Percentiles rank a stretch among this genome's conserved stretches.
Evolutionary conservation across 805 yeast genomes (phyloP).

Genomic region (Wickerhamiella allomyrinae): DNA sequence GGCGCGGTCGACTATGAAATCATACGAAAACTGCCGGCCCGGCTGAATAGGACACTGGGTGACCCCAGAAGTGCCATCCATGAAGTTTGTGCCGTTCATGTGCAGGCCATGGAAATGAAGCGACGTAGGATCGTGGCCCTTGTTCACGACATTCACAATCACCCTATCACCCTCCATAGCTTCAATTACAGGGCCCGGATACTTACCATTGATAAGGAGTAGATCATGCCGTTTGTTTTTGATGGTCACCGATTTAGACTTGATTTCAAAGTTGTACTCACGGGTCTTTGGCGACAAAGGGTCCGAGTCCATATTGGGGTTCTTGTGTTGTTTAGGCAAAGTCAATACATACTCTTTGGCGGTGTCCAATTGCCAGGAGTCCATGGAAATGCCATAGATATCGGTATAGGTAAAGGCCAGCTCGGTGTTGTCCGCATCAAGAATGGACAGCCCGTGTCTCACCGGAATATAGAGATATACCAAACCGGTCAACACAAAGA

Average conservation of each 20-base stretch:
- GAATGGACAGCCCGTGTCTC: background rate
- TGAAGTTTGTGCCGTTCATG: slow-evolving; percentile 32
- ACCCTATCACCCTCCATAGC: slow-evolving; percentile 28
- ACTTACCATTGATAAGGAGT: slow-evolving; percentile 27
- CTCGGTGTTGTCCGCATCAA: background rate
- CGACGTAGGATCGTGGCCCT: slow-evolving; percentile 26
- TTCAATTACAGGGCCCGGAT: slow-evolving; percentile 38
- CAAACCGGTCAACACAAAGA: background rate
- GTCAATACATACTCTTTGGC: slow-evolving; percentile 17
- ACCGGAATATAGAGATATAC: background rate
- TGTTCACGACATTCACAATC: slow-evolving; percentile 28
- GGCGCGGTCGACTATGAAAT: slow-evolving; percentile 28
- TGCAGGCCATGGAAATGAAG: slow-evolving; percentile 43
- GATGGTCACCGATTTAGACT: background rate
- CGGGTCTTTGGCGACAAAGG: background rate
- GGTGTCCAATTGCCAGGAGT: slow-evolving; percentile 22
- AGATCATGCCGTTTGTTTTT: background rate
- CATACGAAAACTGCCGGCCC: slow-evolving; percentile 30
- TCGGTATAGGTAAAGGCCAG: background rate
- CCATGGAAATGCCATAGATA: slow-evolving; percentile 5
- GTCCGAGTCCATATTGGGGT: too few relatives aligned
- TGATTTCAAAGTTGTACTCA: slow-evolving; percentile 3
- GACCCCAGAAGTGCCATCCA: slow-evolving; percentile 39
- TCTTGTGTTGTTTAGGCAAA: slow-evolving; percentile 4
- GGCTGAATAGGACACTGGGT: slow-evolving; percentile 38